These are phyloP conservation scores for Lecanicillium sp. DNA, from an alignment of 2,329 filamentous ascomycete genomes.

Conservation along the genomic window DNA sequence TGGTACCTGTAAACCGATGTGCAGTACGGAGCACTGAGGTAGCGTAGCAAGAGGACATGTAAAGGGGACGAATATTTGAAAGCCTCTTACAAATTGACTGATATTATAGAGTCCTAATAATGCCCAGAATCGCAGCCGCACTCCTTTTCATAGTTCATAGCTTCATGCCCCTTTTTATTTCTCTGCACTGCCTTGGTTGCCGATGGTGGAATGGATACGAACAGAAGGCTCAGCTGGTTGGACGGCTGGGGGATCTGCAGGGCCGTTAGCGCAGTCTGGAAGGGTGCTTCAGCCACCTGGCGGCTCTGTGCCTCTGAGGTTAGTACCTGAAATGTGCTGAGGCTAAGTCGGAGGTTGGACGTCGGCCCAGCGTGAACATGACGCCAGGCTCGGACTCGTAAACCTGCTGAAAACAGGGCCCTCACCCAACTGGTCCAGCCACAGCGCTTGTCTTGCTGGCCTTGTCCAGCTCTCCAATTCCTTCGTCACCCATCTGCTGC, in stretches of 20 bases:
- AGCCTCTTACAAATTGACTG: too few species aligned
- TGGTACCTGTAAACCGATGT: too few species aligned
- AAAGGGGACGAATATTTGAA: too few species aligned
- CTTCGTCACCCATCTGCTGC: neutral
- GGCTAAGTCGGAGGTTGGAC: too few species aligned
- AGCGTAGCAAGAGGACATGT: too few species aligned
- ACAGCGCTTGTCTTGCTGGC: neutral
- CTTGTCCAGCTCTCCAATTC: neutral
- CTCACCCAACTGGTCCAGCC: conserved; percentile 3
- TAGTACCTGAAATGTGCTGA: too few species aligned
- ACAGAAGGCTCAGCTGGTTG: neutral
- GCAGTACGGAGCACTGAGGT: too few species aligned
- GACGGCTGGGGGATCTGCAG: conserved; percentile 4
- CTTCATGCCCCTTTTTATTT: neutral
- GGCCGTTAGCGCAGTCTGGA: neutral
- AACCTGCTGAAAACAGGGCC: conserved; percentile 4
- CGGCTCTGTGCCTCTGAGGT: neutral
- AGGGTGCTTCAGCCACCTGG: neutral
- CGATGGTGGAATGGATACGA: conserved; percentile 5
- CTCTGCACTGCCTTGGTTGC: neutral
- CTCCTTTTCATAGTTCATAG: neutral
- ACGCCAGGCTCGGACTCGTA: neutral
- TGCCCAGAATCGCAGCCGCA: neutral
- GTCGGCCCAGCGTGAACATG: too few species aligned
- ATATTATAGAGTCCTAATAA: too few species aligned